Evolutionary conservation across 2,329 filamentous ascomycete genomes (phyloP).

Genomic region (Talaromyces marneffei): DNA sequence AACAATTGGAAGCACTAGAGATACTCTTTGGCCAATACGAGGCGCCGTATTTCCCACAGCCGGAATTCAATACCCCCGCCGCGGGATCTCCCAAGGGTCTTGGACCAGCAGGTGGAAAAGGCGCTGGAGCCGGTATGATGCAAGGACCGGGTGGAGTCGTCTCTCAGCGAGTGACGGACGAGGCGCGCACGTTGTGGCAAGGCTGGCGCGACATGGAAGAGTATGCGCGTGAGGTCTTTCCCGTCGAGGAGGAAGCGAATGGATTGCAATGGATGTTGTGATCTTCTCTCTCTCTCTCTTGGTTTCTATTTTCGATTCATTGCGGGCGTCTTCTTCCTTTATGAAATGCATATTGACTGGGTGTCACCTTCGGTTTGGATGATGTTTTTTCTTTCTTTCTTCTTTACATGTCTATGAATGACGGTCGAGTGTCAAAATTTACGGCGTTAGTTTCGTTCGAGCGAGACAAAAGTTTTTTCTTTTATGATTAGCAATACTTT

Average conservation of each 20-base stretch:
- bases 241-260: conserved; percentile 89
- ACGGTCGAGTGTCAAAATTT: background rate
- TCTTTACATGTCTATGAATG: background rate
- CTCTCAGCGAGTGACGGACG: conserved; percentile 64
- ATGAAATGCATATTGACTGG: conserved; percentile 9
- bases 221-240: conserved; percentile 90
- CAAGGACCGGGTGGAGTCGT: conserved; percentile 48
- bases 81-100: conserved; percentile 35
- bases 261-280: conserved; percentile 85
- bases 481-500: background rate
- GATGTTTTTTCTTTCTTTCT: background rate
- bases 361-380: conserved; percentile 7
- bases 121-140: conserved; percentile 43
- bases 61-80: conserved; percentile 46
- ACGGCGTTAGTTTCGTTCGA: background rate
- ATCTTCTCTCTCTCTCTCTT: background rate
- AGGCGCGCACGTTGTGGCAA: conserved; percentile 81
- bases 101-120: conserved; percentile 34
- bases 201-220: conserved; percentile 86
- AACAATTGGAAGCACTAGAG: conserved; percentile 68
- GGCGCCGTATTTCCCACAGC: conserved; percentile 59
- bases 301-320: background rate
- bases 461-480: background rate
- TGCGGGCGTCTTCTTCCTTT: conserved; percentile 8
- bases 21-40: conserved; percentile 54